These are phyloP conservation scores for Rhizopus arrhizus DNA, from an alignment of 371 early-diverging fungal genomes.

Conservation along the genomic window DNA sequence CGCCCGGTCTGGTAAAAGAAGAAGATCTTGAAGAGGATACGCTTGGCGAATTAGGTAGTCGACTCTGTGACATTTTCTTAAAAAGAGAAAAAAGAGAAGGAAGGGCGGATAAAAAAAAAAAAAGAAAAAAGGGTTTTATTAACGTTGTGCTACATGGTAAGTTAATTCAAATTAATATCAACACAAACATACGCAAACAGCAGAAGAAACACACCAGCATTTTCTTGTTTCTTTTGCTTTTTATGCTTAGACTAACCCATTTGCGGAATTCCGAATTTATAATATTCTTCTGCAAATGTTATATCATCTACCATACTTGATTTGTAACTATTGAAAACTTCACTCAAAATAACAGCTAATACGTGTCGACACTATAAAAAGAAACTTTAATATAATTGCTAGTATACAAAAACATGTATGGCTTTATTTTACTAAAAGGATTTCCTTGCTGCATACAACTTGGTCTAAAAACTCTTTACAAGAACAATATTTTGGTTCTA, in stretches of 20 bases:
- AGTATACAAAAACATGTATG: not conserved
- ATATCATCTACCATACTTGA: conserved; percentile 11
- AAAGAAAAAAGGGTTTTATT: conserved; percentile 1
- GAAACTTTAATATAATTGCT: not conserved
- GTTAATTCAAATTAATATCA: not conserved
- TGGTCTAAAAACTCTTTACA: conserved; percentile 21
- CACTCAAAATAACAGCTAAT: conserved; percentile 21
- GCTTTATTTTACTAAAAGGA: conserved; percentile 16
- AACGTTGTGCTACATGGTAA: not conserved
- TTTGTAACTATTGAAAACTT: conserved; percentile 11
- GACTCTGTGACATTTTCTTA: not conserved
- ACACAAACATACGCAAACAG: too few species aligned
- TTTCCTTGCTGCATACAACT: conserved; percentile 6
- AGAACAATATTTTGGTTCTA: conserved; percentile 26
- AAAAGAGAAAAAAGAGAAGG: not conserved
- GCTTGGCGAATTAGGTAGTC: not conserved
- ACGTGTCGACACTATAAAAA: conserved; percentile 28
- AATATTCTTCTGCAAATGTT: conserved; percentile 26
- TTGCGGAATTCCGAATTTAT: conserved; percentile 2
- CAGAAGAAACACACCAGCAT: too few species aligned
- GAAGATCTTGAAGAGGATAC: conserved; percentile 5
- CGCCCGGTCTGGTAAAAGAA: not conserved
- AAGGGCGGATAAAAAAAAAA: not conserved
- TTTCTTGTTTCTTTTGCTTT: not conserved
- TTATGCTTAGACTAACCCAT: not conserved